These are phyloP conservation scores for Candida qinlingensis DNA, from an alignment of 805 yeast species.

Conservation along the genomic window DNA sequence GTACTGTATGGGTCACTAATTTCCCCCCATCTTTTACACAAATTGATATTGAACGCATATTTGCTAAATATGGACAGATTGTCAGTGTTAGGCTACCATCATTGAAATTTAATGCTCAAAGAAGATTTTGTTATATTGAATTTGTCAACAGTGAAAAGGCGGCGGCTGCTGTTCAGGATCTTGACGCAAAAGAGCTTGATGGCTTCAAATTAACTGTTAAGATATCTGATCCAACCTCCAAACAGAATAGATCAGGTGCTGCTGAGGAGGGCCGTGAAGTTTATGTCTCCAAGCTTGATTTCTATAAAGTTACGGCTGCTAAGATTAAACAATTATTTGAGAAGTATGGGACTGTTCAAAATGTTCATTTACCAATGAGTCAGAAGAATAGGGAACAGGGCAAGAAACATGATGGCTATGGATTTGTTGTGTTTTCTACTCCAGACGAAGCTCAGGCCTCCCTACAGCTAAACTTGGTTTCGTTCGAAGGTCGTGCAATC, in stretches of 20 bases:
- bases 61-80: conserved; percentile 36
- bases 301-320: conserved; percentile 34
- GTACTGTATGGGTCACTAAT: conserved; percentile 70
- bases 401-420: conserved; percentile 54
- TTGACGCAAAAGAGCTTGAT: conserved; percentile 35
- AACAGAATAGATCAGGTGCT: conserved; percentile 37
- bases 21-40: conserved; percentile 53
- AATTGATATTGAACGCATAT: conserved; percentile 34
- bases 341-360: conserved; percentile 49
- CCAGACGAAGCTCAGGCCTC: conserved; percentile 44
- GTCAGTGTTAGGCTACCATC: conserved; percentile 61
- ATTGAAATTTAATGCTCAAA: conserved; percentile 42
- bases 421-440: conserved; percentile 48
- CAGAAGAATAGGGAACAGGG: conserved; percentile 17
- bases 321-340: conserved; percentile 37
- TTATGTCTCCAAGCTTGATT: conserved; percentile 48
- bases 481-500: conserved; percentile 42
- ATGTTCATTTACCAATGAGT: conserved; percentile 43
- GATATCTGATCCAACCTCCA: conserved; percentile 53
- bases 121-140: conserved; percentile 76
- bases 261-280: conserved; percentile 53
- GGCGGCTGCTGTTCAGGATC: conserved; percentile 31
- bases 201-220: conserved; percentile 48
- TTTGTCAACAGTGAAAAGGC: conserved; percentile 41
- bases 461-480: conserved; percentile 34